Conservation (phyloP, 2,329 filamentous ascomycete species). For the Colletotrichum musae region DNA sequence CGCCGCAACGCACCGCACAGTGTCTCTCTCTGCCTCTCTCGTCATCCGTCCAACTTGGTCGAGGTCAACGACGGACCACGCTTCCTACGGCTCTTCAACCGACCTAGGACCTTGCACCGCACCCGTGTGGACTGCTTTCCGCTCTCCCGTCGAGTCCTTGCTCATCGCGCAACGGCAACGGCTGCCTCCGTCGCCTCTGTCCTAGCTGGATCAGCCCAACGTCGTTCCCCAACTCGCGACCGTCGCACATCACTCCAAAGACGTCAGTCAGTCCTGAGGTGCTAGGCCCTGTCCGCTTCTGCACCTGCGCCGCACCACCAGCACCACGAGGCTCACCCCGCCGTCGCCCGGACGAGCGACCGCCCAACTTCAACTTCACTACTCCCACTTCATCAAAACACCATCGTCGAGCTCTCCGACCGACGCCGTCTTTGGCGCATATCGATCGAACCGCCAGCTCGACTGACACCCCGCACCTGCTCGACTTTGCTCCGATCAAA, state of each 20-base stretch:
- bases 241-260: conserved; percentile 32
- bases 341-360: conserved; percentile 24
- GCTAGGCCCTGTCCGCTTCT: conserved; percentile 5
- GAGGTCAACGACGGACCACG: neutral
- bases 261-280: conserved; percentile 30
- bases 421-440: conserved; percentile 18
- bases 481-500: conserved; percentile 33
- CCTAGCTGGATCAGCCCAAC: conserved; percentile 27
- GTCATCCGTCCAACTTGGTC: neutral
- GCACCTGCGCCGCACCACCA: conserved; percentile 28
- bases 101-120: conserved; percentile 1
- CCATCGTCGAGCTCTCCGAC: conserved; percentile 14
- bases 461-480: conserved; percentile 12
- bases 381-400: conserved; percentile 2
- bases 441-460: neutral
- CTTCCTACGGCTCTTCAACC: conserved; percentile 13
- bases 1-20: conserved; percentile 11
- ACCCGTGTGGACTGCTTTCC: neutral
- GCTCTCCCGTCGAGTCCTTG: conserved; percentile 8
- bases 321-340: conserved; percentile 34
- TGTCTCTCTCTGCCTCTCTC: conserved; percentile 17
- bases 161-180: conserved; percentile 22
- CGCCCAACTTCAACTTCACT: conserved; percentile 28
- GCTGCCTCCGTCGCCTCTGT: conserved; percentile 20
- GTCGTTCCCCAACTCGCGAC: conserved; percentile 21